A percentile compares a stretch with the other conserved stretches of the same genome.
Evolutionary conservation across 148 eudicot genomes (phyloP).

Genomic region (Simmondsia chinensis): DNA sequence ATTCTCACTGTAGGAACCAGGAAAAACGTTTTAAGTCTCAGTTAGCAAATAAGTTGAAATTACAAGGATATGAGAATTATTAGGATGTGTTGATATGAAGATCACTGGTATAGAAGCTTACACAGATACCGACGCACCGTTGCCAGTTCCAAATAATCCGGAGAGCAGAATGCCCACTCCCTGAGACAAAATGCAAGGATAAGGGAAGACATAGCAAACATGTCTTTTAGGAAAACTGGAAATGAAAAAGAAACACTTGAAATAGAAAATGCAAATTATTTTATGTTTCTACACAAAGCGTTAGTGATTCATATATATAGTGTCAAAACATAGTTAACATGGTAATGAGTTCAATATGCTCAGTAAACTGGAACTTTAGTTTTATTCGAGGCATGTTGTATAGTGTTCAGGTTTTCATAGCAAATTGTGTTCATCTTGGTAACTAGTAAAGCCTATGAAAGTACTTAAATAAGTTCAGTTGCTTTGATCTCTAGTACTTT

Average conservation of each 20-base stretch:
- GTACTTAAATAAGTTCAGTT: no score
- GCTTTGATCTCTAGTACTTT: no score
- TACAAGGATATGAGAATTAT: neutral
- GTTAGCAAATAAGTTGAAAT: neutral
- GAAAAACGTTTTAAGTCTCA: neutral
- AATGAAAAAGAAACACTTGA: neutral
- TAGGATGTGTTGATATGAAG: no score
- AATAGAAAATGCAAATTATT: neutral
- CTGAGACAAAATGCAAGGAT: conserved; percentile 20
- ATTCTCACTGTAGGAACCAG: conserved; percentile 53
- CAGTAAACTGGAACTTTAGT: no score
- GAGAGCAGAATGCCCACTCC: conserved; percentile 82
- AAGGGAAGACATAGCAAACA: neutral
- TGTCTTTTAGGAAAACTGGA: neutral
- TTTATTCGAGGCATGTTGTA: no score
- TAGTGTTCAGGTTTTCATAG: no score
- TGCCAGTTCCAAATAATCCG: conserved; percentile 88
- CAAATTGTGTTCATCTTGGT: no score
- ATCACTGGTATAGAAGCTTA: conserved; percentile 23
- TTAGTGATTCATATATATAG: neutral
- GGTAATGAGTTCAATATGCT: no score
- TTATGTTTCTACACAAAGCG: neutral
- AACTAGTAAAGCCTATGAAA: no score
- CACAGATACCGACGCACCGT: conserved; percentile 83
- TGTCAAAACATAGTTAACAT: no score